A percentile compares a stretch with the other conserved stretches of the same genome.
phyloP scores from a whole-genome alignment of 1,284 basidiomycete species.

The Fomitopsis pinicola region DNA sequence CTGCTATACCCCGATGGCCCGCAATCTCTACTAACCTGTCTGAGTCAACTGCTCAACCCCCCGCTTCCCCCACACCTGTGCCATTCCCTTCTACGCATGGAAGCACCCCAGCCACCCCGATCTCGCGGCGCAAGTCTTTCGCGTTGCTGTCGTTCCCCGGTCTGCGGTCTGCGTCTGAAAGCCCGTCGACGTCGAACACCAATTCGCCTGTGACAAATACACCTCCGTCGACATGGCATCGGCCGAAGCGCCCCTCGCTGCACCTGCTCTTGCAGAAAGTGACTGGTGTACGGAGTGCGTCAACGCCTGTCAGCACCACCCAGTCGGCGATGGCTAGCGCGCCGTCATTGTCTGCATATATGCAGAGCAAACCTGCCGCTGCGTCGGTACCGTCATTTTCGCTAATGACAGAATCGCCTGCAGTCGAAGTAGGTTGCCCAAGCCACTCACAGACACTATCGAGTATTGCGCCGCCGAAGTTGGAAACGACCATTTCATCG shows the following conservation, averaged over 20 bases:
- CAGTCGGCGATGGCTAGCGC: slow-evolving; percentile 6
- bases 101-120: slow-evolving; percentile 26
- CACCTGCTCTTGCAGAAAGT: slow-evolving; percentile 33
- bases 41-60: neutral
- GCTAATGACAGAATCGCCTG: slow-evolving; percentile 31
- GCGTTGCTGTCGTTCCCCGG: slow-evolving; percentile 34
- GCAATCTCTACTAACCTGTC: neutral
- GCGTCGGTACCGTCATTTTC: slow-evolving; percentile 30
- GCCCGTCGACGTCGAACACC: neutral
- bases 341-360: slow-evolving; percentile 25
- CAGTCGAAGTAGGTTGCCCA: neutral
- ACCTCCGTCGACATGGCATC: slow-evolving; percentile 22
- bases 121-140: slow-evolving; percentile 33
- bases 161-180: slow-evolving; percentile 17
- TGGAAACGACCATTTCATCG: slow-evolving; percentile 48
- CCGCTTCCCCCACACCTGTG: slow-evolving; percentile 11
- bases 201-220: slow-evolving; percentile 1
- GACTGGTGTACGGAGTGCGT: slow-evolving; percentile 27
- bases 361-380: slow-evolving; percentile 3
- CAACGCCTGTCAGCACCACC: slow-evolving; percentile 12
- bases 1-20: slow-evolving; percentile 17
- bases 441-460: neutral
- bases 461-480: slow-evolving; percentile 42
- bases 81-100: slow-evolving; percentile 38
- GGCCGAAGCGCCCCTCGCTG: slow-evolving; percentile 32